Conservation (phyloP, 2,329 filamentous ascomycete genomes). For the Monosporascus sp. region DNA sequence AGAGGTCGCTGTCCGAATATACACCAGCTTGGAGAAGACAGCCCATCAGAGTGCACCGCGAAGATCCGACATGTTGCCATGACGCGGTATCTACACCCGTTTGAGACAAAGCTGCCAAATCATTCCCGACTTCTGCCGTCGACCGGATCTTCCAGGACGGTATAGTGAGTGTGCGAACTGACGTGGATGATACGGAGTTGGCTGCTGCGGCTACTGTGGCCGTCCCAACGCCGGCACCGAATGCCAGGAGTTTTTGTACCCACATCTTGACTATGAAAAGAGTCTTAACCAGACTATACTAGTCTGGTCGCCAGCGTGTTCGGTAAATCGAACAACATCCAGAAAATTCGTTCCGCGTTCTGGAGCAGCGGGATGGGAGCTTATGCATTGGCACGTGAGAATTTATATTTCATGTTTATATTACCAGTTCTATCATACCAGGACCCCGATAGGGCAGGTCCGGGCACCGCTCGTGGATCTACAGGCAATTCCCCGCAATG, state of each 20-base stretch:
- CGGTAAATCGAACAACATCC: no score
- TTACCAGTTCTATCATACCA: not conserved
- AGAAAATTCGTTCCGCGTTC: no score
- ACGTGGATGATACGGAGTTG: constrained; percentile 11
- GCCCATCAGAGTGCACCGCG: constrained; percentile 51
- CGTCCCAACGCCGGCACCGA: constrained; percentile 5
- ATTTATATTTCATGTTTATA: no score
- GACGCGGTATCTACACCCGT: constrained; percentile 38
- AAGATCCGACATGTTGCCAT: constrained; percentile 43
- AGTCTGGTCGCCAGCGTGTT: not conserved
- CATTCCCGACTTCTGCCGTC: constrained; percentile 27
- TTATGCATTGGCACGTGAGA: no score
- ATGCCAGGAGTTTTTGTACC: not conserved
- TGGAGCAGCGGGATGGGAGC: not conserved
- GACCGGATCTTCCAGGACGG: constrained; percentile 47
- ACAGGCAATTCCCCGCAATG: not conserved
- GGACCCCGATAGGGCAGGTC: not conserved
- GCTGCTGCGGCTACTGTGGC: constrained; percentile 3
- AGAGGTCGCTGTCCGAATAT: constrained; percentile 48
- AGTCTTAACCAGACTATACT: not conserved
- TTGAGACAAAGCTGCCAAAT: constrained; percentile 34
- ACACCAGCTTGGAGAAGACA: constrained; percentile 47
- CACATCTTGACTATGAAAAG: not conserved
- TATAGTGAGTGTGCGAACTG: constrained; percentile 24
- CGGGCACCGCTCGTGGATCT: not conserved